phyloP scores from a whole-genome alignment of 495 filamentous ascomycete genomes.

The Aspergillus haitiensis region DNA sequence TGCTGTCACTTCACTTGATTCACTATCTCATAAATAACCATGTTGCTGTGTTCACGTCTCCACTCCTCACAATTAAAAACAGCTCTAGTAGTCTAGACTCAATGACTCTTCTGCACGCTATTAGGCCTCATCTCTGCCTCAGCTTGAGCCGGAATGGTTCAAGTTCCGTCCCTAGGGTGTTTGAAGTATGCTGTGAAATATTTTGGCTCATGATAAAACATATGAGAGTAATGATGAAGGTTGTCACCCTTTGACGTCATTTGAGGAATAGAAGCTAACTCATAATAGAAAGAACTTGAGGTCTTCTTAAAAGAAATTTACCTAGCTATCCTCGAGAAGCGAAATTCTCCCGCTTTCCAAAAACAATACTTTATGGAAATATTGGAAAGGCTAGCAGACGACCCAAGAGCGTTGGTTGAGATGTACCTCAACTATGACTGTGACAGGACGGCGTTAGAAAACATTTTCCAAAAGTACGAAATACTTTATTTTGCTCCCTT shows the following conservation, averaged over 20 bases:
- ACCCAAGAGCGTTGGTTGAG: conserved; percentile 88
- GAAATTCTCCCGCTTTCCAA: conserved; percentile 81
- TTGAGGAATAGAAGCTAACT: conserved; percentile 14
- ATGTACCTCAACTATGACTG: conserved; percentile 99
- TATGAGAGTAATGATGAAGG: conserved; percentile 92
- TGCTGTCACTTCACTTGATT: conserved; percentile 91
- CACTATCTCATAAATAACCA: conserved; percentile 93
- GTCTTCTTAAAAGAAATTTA: conserved; percentile 98
- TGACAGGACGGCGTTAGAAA: conserved; percentile 87
- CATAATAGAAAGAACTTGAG: conserved; percentile 89
- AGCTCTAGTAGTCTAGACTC: conserved; percentile 81
- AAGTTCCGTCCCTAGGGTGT: conserved; percentile 85
- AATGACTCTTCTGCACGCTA: conserved; percentile 88
- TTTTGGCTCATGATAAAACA: conserved; percentile 96
- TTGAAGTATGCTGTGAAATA: conserved; percentile 94
- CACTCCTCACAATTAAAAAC: conserved; percentile 83
- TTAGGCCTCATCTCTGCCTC: conserved; percentile 93
- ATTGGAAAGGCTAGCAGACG: conserved; percentile 76
- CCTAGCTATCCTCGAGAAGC: conserved; percentile 85
- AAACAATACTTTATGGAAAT: conserved; percentile 90
- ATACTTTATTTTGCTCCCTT: neutral
- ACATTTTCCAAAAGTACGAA: conserved; percentile 80
- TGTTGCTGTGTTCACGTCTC: conserved; percentile 80
- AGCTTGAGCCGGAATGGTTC: conserved; percentile 93
- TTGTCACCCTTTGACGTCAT: conserved; percentile 31